Base-by-base conservation (phyloP, 179 eudicot genomes). In the Nepenthes alata region DNA sequence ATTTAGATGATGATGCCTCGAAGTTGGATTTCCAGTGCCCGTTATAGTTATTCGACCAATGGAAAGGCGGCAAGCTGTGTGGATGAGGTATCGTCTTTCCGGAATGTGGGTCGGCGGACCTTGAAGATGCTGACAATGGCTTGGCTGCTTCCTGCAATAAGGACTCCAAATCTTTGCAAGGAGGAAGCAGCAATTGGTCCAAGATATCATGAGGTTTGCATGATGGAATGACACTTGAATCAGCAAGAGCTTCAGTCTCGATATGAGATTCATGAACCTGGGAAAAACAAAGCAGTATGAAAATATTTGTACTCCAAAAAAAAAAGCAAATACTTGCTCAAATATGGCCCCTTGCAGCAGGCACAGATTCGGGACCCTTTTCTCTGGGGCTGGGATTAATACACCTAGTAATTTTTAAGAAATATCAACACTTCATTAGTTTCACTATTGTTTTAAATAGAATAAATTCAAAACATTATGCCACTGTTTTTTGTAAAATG, bases 91-190 rank as follows among this genome's bases (percentile, higher is more conserved):
- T 52, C 41, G 72, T 71, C 70, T 81, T 89, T 63, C 70, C 72
- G 53, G 66, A 50, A 70, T 83, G 87, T 39, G 74, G 70, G 66
- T 85, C 93, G 55, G 77, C 63, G 55, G 68, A 72, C 70, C 78
- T 80, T 66, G 74, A 66, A 58, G 74, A 25, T 52, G 61, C 55
- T 44, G 71, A 69, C 25, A 25, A 25, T 48, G 80, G 73, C 72
- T 85, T 89, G 62, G 73, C 71, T 11, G 85, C 81, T 70, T 93
- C 95, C 59, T 82, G 83, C 65, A 93, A 84, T 70, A 93, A 69
- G 59, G 74, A 77, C 51, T 87, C 91, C 75, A 93, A 75, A 63
- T 87, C 95, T 66, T 76, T 80, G 37, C 86, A 72, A 54, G 89
- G 82, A 76, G 91, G 83, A 76, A 90, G 94, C n/a, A 79, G 69